phyloP scores from a whole-genome alignment of 208 protist species.

The Acanthamoeba quina region DNA sequence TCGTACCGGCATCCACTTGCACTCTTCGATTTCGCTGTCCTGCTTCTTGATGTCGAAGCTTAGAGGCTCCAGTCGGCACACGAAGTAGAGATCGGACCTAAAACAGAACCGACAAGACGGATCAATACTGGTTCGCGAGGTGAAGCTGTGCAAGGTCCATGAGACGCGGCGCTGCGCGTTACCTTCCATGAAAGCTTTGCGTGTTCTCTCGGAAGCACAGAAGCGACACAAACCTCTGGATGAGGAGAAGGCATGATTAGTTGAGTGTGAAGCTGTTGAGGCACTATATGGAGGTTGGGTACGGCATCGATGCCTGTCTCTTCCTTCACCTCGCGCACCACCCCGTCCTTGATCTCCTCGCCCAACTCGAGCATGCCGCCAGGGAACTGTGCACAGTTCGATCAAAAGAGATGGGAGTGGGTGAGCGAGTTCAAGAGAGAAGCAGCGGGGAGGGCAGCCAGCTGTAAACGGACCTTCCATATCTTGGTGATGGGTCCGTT shows the following conservation, averaged over 20 bases:
- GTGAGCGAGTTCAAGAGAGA: neutral
- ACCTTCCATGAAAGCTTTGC: conserved; percentile 8
- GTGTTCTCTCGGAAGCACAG: conserved; percentile 65
- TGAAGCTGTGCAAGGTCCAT: neutral
- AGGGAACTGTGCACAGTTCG: neutral
- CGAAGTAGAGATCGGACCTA: conserved; percentile 67
- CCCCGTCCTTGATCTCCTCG: conserved; percentile 34
- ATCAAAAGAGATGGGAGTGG: neutral
- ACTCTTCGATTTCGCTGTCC: conserved; percentile 62
- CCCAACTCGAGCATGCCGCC: conserved; percentile 59
- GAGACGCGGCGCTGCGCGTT: neutral
- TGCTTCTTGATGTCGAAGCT: conserved; percentile 69
- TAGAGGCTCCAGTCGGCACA: conserved; percentile 59
- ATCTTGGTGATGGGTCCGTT: conserved; percentile 54
- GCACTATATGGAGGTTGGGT: neutral
- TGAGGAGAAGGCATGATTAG: neutral
- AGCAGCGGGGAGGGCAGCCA: neutral
- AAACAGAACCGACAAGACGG: neutral
- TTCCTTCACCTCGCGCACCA: conserved; percentile 66
- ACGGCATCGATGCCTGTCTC: conserved; percentile 68
- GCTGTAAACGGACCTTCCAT: conserved; percentile 25
- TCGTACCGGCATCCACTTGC: conserved; percentile 70
- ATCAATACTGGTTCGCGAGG: neutral
- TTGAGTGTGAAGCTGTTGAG: neutral
- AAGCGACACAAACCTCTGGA: conserved; percentile 46